A percentile compares a stretch with the other conserved stretches of the same genome.
Evolutionary conservation across 768 basidiomycete species (phyloP).

Genomic region (Gloeopeniophorella convolvens): DNA sequence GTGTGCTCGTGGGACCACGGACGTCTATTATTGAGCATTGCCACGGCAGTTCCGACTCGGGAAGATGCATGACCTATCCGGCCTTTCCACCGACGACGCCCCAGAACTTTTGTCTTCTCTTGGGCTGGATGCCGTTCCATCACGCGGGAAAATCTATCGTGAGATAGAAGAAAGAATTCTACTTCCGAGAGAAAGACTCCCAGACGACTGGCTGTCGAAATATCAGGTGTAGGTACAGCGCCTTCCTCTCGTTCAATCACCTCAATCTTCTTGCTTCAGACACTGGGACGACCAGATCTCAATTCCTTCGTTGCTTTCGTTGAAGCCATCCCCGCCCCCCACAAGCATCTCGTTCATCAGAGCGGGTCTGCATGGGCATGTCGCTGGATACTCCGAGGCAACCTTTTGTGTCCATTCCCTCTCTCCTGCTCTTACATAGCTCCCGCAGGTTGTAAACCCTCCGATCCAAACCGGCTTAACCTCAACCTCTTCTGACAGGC

Average conservation of each 20-base stretch:
- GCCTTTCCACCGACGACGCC: slow-evolving; percentile 29
- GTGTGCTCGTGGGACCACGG: too few relatives aligned
- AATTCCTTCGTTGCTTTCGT: slow-evolving; percentile 55
- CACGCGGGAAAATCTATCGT: slow-evolving; percentile 50
- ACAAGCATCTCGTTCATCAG: slow-evolving; percentile 70
- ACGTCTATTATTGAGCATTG: too few relatives aligned
- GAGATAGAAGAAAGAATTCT: slow-evolving; percentile 75
- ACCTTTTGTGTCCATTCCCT: slow-evolving; percentile 2
- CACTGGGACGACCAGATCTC: slow-evolving; percentile 64
- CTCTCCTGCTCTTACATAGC: not conserved
- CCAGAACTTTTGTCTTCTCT: slow-evolving; percentile 45
- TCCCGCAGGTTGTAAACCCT: slow-evolving; percentile 46
- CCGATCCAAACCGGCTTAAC: slow-evolving; percentile 64
- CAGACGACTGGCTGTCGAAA: slow-evolving; percentile 63
- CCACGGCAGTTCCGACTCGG: too few relatives aligned
- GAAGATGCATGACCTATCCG: not conserved
- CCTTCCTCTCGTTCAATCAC: slow-evolving; percentile 7
- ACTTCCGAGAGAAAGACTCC: slow-evolving; percentile 58
- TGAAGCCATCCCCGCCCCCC: slow-evolving; percentile 66
- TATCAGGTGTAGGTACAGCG: slow-evolving; percentile 70
- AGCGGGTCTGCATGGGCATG: slow-evolving; percentile 69
- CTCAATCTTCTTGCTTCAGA: slow-evolving; percentile 33
- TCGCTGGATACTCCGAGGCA: slow-evolving; percentile 80
- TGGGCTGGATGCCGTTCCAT: slow-evolving; percentile 50
- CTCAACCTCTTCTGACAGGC: slow-evolving; percentile 80